Evolutionary conservation across 2,329 filamentous ascomycete species (phyloP), one percentile per base, ranked within the genome.

Genomic region (Monilinia fructigena): DNA sequence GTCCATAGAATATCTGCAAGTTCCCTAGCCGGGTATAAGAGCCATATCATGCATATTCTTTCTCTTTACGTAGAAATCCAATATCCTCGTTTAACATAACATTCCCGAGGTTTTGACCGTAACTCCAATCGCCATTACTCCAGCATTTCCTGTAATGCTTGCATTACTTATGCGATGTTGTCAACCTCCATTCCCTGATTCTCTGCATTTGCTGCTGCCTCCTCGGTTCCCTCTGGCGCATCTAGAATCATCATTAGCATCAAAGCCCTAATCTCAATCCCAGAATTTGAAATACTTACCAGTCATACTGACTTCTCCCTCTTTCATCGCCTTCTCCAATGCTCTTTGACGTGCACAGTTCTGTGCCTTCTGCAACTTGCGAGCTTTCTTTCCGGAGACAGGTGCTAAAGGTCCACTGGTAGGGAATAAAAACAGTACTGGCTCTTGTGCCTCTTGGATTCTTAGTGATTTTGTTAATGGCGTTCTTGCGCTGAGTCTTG

Each of bases 231-330:
- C 60, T 67, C 63, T 58, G 65, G 60, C 7, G 65, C 65, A 59
- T 67, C 65, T 67, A 45, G 3, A 48, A 18, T 14, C 35, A 20
- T 23, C 38, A 2, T 64, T 56, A 64, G 40, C 10, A 64, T 38
- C 40, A 56, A 28, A 38, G 28, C 12, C n/a, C n/a, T 4, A 16
- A 56, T 20, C 18, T 5, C 26, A 55, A 23, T 40, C 23, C 7
- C 23, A 26, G 2, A 11, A 10, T 20, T 8, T 11, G 40, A 40
- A 40, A n/a, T 45, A 55, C 72, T 64, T 35, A 75, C 75, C 75
- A 55, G 72, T 76, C 75, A 77, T 77, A 53, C 70, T 55, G 45
- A 76, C 72, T 65, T 77, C 74, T 28, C 74, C 71, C 58, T 73
- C 60, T 54, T 70, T 69, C 74, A 77, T 71, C 10, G 71, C 75